A percentile compares a stretch with the other conserved stretches of the same genome.
These are phyloP conservation scores for Pisolithus albus DNA, from an alignment of 768 basidiomycete genomes.

Conservation along the genomic window DNA sequence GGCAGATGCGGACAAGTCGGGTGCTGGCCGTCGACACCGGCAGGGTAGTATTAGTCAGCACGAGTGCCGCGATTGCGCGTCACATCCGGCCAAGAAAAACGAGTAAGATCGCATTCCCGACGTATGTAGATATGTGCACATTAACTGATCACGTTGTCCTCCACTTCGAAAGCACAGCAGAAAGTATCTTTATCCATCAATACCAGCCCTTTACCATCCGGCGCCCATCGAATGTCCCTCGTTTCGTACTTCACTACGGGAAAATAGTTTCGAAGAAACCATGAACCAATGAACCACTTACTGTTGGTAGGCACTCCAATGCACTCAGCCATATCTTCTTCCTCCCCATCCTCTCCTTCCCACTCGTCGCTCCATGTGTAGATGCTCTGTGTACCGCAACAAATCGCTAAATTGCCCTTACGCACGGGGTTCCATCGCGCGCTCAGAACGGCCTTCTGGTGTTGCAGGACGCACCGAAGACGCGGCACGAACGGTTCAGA, in stretches of 20 bases:
- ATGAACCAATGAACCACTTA: conserved; percentile 17
- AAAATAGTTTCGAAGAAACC: not conserved
- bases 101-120: not conserved
- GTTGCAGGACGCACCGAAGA: conserved; percentile 61
- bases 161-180: conserved; percentile 81
- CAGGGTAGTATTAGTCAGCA: not conserved
- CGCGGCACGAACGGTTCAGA: conserved; percentile 51
- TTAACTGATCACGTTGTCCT: conserved; percentile 29
- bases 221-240: conserved; percentile 69
- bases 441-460: conserved; percentile 53
- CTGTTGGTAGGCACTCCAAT: conserved; percentile 85
- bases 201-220: conserved; percentile 77
- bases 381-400: conserved; percentile 59
- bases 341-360: conserved; percentile 51
- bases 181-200: conserved; percentile 73
- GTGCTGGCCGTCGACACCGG: not conserved
- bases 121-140: too few relatives aligned
- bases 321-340: conserved; percentile 81
- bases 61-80: not conserved
- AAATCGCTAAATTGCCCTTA: conserved; percentile 60
- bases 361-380: conserved; percentile 85
- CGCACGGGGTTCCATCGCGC: conserved; percentile 83
- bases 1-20: not conserved
- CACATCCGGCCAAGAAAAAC: too few relatives aligned
- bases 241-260: conserved; percentile 61